These are phyloP conservation scores for Hymenoscyphus fraxineus DNA, from an alignment of 2,329 filamentous ascomycete genomes.

Conservation along the genomic window DNA sequence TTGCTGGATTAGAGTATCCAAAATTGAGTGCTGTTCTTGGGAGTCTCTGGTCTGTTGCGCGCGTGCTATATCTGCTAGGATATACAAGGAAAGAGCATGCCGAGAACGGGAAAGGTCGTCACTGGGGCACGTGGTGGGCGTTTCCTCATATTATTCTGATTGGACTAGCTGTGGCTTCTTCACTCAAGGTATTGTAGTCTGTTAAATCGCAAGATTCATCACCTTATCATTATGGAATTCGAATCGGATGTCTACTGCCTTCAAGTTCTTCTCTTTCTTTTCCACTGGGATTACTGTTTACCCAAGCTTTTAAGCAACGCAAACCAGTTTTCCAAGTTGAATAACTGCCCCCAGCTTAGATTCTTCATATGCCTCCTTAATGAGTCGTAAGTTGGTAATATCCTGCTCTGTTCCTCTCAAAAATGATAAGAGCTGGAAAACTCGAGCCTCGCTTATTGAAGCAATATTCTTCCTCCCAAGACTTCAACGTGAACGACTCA, in stretches of 20 bases:
- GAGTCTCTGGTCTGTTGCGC: constrained; percentile 47
- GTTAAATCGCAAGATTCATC: neutral
- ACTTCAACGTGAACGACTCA: no score
- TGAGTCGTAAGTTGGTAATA: neutral
- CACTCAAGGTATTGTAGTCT: neutral
- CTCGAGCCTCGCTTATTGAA: no score
- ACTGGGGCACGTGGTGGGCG: neutral
- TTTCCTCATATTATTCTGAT: neutral
- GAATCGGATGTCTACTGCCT: no score
- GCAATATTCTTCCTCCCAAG: no score
- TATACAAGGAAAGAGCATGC: constrained; percentile 33
- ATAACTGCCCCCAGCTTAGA: neutral
- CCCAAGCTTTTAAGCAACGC: neutral
- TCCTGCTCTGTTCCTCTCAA: neutral
- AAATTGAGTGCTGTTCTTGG: constrained; percentile 47
- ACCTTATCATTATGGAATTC: neutral
- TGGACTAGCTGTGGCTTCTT: neutral
- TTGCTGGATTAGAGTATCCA: constrained; percentile 55
- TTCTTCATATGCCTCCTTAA: neutral
- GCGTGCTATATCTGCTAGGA: constrained; percentile 53
- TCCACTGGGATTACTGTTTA: neutral
- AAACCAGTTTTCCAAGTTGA: neutral
- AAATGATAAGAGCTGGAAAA: no score
- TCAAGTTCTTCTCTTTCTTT: no score
- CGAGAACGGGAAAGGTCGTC: constrained; percentile 24